Conservation (phyloP, 352 stramenopile genomes). For the Globisporangium uncinulatum region DNA sequence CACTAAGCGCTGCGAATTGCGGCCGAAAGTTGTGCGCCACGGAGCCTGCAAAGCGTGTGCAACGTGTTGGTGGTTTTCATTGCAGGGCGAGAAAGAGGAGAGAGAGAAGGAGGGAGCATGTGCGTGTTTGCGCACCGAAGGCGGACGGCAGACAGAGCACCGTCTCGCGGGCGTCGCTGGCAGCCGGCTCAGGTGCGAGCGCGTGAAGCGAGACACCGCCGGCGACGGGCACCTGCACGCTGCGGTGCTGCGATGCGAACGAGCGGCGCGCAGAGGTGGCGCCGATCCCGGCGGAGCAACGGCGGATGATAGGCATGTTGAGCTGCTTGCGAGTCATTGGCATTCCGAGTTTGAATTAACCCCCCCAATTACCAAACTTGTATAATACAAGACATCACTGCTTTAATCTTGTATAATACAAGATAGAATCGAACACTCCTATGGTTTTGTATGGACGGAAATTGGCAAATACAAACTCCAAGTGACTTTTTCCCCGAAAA, state of each 20-base stretch:
- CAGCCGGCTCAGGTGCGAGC: constrained; percentile 20
- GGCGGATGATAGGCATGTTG: no score
- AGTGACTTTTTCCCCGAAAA: no score
- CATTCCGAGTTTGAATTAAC: no score
- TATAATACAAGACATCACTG: no score
- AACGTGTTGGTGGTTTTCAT: background rate
- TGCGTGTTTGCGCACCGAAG: constrained; percentile 29
- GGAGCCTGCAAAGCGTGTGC: constrained; percentile 16
- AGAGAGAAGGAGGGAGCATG: background rate
- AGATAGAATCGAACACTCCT: no score
- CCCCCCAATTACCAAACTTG: no score
- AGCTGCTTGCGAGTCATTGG: no score
- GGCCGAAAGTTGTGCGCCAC: constrained; percentile 51
- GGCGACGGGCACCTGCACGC: constrained; percentile 30
- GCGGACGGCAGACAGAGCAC: constrained; percentile 67
- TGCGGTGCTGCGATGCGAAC: constrained; percentile 16
- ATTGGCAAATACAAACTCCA: no score
- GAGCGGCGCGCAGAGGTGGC: constrained; percentile 3
- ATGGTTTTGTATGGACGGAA: no score
- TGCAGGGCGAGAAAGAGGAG: background rate
- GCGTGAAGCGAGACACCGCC: constrained; percentile 43
- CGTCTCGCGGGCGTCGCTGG: constrained; percentile 14
- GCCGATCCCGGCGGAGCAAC: background rate
- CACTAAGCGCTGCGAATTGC: constrained; percentile 46
- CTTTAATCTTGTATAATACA: no score